These are phyloP conservation scores for Lactarius sp. DNA, from an alignment of 768 basidiomycete species.

Conservation along the genomic window DNA sequence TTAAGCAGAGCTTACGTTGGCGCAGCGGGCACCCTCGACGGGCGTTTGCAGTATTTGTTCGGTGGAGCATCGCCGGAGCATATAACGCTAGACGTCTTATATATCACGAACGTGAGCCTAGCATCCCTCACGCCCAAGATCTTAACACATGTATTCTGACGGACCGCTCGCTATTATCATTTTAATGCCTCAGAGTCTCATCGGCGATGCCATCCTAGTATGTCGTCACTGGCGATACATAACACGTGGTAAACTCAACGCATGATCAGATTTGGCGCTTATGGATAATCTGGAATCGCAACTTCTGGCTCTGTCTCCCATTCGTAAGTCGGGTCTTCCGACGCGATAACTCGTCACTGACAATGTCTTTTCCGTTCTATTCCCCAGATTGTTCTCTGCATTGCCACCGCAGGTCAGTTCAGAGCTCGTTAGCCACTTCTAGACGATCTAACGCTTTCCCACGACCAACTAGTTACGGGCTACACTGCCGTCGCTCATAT, in stretches of 20 bases:
- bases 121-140: not conserved
- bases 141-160: not conserved
- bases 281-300: slow-evolving; percentile 20
- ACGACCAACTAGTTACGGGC: slow-evolving; percentile 1
- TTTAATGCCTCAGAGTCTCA: slow-evolving; percentile 3
- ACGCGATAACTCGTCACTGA: too few relatives aligned
- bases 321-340: slow-evolving; percentile 8
- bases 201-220: slow-evolving; percentile 21
- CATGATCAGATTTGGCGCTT: slow-evolving; percentile 19
- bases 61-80: slow-evolving; percentile 11
- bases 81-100: slow-evolving; percentile 4
- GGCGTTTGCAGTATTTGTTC: not conserved
- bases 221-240: not conserved
- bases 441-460: not conserved
- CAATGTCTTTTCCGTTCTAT: not conserved
- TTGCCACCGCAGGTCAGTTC: not conserved
- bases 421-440: too few relatives aligned
- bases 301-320: slow-evolving; percentile 1
- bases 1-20: slow-evolving; percentile 3
- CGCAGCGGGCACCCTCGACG: not conserved
- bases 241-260: not conserved
- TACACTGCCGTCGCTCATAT: slow-evolving; percentile 8
- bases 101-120: slow-evolving; percentile 15
- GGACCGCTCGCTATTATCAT: not conserved
- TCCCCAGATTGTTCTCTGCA: not conserved